Evolutionary conservation across 1,284 basidiomycete genomes (phyloP), one percentile per base, ranked within the genome.

Genomic region (Golubevia pallescens): DNA sequence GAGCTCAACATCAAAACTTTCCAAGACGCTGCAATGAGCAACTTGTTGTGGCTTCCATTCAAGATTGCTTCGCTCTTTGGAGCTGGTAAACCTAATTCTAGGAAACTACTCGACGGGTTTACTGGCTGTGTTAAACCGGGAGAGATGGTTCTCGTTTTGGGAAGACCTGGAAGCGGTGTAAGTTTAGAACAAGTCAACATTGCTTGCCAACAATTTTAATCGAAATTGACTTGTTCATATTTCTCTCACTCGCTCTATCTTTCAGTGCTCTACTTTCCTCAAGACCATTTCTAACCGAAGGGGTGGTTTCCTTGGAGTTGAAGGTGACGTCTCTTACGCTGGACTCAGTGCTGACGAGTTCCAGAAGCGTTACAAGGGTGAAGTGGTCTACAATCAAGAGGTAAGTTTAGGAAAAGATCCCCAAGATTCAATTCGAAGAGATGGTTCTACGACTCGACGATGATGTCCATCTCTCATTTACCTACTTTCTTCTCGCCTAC

Each of bases 41-140:
- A 54, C 42, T 69, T 68, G 53, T 48, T 89, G 23, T 66, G 61
- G 24, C 74, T 81, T 51, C 53, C 77, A 60, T 81, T 81, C 63
- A 68, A 70, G 38, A 69, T 80, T 28, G 65, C 71, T 62, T 16
- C 19, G 53, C 24, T 51, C 14, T n/a, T 65, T 21, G 62, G 62
- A 32, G 53, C 52, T 51, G 57, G 64, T 1, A 28, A 53, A 1
- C 16, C 32, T 16, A 51, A 62, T 20, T 54, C 48, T 21, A 57
- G 60, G 34, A n/a, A 63, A 13, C 16, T 42, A 2, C 6, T 42
- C 1, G 14, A 42, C 16, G 91, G 91, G 68, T 91, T 90, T 63
- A 91, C 91, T 8, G 93, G 93, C 68, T 88, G 91, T 20, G 87
- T 94, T 52, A 92, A 91, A 77, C 90, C 90, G 0, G 90, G 88